Base-by-base conservation (phyloP, 1,284 basidiomycete species). In the Chalciporus sp. region DNA sequence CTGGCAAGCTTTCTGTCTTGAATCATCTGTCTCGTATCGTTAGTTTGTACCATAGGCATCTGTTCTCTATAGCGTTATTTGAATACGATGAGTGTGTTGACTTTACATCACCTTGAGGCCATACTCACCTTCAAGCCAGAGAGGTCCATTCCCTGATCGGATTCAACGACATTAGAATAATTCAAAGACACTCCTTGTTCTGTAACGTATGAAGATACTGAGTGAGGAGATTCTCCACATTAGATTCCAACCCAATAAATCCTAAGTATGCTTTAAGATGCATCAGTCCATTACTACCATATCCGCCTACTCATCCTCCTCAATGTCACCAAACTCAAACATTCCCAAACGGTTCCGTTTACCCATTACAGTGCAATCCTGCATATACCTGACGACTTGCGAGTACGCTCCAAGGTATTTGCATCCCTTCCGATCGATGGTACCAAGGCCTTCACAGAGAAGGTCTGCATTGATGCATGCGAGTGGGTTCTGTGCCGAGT, bases 281-380 rank as follows among this genome's bases (percentile, higher is more conserved):
- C n/a, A 49, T 11, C 35, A n/a, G 17, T 37, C 35, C 16, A 17
- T 55, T 49, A 28, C 46, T 10, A 35, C 43, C 44, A 8, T 47
- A 51, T 20, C 27, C 33, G 46, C 45, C 56, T 65, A 69, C 57
- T 83, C 80, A 52, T 91, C 88, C 67, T 92, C 88, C 64, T 90
- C 90, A 16, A 92, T 78, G 68, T 92, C 89, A 20, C 90, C 90
- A 64, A 89, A 91, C 76, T 95, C 93, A 65, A 94, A 95, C 83
- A 93, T 93, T 42, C 92, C 92, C 48, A 82, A 72, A 29, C 92
- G 82, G 57, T 88, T 86, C 46, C 79, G 77, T 73, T 94, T 95
- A 26, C 92, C 92, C 14, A 76, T 79, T 31, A 74, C 69, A 28
- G 87, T 71, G 8, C 86, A 82, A 53, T 80, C 78, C 69, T 84